These are phyloP conservation scores for Penicillium desertorum DNA, from an alignment of 495 filamentous ascomycete species.

Conservation along the genomic window DNA sequence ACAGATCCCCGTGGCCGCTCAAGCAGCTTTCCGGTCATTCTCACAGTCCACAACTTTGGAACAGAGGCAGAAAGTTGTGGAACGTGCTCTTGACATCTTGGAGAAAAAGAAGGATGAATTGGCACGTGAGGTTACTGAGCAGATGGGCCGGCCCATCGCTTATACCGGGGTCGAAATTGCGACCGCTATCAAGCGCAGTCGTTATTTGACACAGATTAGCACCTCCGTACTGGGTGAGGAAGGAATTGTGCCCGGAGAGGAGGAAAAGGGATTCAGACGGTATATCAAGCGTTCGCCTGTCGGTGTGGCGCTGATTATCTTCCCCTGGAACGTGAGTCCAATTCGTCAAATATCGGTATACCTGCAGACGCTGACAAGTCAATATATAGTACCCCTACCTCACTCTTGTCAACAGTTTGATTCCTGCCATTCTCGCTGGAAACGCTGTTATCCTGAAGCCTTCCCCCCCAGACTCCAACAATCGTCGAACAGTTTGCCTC, in stretches of 20 bases:
- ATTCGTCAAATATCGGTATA: not conserved
- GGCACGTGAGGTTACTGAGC: conserved; percentile 80
- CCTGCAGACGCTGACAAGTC: conserved; percentile 10
- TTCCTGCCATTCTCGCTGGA: conserved; percentile 82
- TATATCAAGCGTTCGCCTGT: conserved; percentile 85
- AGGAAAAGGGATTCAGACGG: conserved; percentile 80
- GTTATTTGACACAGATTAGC: conserved; percentile 80
- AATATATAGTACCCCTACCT: conserved; percentile 79
- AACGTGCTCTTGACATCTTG: conserved; percentile 68
- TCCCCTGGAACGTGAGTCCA: conserved; percentile 86
- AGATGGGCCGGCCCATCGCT: conserved; percentile 91
- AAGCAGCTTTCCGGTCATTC: conserved; percentile 69
- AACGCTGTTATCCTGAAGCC: conserved; percentile 91
- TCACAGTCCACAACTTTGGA: conserved; percentile 60
- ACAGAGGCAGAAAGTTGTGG: conserved; percentile 72
- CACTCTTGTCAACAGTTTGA: conserved; percentile 84
- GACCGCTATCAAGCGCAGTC: conserved; percentile 76
- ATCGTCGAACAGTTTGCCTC: conserved; percentile 77
- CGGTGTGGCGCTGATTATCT: conserved; percentile 80
- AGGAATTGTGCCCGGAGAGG: conserved; percentile 65
- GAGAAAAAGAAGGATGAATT: conserved; percentile 71
- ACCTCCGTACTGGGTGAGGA: conserved; percentile 56
- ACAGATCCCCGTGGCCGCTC: conserved; percentile 61
- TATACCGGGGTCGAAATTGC: conserved; percentile 78
- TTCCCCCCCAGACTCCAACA: conserved; percentile 90